Conservation (phyloP, 441 rosid genomes). For the Mallotus japonicus region DNA sequence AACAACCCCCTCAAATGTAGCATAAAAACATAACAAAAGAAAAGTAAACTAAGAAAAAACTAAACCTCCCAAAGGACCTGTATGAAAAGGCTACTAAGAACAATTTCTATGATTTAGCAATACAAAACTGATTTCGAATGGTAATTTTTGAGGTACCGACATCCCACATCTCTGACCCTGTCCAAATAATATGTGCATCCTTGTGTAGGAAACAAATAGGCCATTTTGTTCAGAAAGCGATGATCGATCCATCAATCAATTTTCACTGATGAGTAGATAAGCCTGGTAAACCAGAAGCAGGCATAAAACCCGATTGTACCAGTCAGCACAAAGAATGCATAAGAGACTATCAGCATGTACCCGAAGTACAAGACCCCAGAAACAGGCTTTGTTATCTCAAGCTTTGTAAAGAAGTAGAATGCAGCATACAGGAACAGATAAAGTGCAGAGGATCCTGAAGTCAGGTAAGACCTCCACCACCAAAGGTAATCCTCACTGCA, state of each 20-base stretch:
- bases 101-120: conserved; percentile 25
- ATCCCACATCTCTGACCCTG: conserved; percentile 13
- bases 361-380: conserved; percentile 87
- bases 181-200: conserved; percentile 9
- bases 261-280: conserved; percentile 86
- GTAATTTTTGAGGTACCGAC: neutral
- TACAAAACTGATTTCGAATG: conserved; percentile 32
- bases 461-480: conserved; percentile 98
- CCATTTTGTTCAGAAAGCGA: neutral
- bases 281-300: conserved; percentile 92
- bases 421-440: conserved; percentile 83
- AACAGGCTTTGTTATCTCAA: conserved; percentile 79
- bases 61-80: conserved; percentile 22
- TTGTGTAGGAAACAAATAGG: conserved; percentile 13
- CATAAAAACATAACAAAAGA: neutral
- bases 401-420: conserved; percentile 91
- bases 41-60: conserved; percentile 2
- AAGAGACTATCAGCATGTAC: conserved; percentile 79
- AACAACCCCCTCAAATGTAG: neutral
- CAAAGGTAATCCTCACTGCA: conserved; percentile 92
- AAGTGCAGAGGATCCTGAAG: conserved; percentile 84
- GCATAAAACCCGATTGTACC: conserved; percentile 90
- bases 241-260: conserved; percentile 47
- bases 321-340: conserved; percentile 74
- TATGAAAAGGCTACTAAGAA: conserved; percentile 19